A percentile compares a stretch with the other conserved stretches of the same genome.
Conservation (phyloP, 73 alveolate genomes). For the Effrenium voratum region DNA sequence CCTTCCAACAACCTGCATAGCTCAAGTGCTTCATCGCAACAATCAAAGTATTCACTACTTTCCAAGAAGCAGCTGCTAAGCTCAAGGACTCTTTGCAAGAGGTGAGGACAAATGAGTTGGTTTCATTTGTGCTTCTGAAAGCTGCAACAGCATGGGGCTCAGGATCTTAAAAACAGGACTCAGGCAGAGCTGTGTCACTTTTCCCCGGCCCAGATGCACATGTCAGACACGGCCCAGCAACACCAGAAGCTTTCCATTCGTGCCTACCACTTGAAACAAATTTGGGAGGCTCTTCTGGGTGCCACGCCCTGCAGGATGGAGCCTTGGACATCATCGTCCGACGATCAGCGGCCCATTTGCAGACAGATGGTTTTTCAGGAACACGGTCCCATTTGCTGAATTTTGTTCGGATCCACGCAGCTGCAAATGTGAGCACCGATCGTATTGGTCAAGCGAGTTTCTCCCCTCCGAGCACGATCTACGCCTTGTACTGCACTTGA, state of each 20-base stretch:
- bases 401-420: not conserved
- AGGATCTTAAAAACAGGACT: not conserved
- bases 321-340: constrained; percentile 93
- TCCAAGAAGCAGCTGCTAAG: too few species aligned
- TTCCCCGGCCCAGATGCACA: not conserved
- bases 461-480: not conserved
- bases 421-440: not conserved
- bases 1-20: too few species aligned
- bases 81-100: too few species aligned
- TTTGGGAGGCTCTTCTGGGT: not conserved
- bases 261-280: not conserved
- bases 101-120: too few species aligned
- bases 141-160: not conserved
- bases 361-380: not conserved
- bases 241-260: not conserved
- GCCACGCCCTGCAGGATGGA: constrained; percentile 2
- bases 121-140: not conserved
- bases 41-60: too few species aligned
- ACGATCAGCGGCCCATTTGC: constrained; percentile 13
- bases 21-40: too few species aligned
- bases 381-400: not conserved
- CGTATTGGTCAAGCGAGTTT: not conserved
- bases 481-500: not conserved
- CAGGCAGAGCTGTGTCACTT: not conserved
- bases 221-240: not conserved